A percentile compares a stretch with the other conserved stretches of the same genome.
Evolutionary conservation across 768 basidiomycete genomes (phyloP).

Genomic region (Flagelloscypha sp.): DNA sequence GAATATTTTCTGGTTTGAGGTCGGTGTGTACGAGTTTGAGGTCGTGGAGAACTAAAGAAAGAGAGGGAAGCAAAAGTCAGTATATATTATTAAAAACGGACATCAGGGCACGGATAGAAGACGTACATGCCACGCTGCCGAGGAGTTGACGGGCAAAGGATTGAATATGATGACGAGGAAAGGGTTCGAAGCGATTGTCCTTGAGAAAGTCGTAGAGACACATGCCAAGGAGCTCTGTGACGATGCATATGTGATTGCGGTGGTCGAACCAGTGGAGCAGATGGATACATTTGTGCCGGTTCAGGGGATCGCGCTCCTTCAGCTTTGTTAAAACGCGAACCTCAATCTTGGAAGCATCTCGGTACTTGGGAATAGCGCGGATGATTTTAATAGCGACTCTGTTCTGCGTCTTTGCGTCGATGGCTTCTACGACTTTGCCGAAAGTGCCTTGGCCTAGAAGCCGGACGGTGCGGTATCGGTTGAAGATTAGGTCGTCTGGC

Average conservation of each 20-base stretch:
- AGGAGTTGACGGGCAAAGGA: conserved; percentile 89
- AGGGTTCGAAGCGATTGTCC: conserved; percentile 94
- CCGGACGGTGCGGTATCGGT: conserved; percentile 84
- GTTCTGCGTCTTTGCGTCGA: conserved; percentile 66
- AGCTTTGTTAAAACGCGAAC: conserved; percentile 90
- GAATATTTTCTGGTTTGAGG: conserved; percentile 97
- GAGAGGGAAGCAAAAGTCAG: conserved; percentile 9
- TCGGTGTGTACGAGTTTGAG: conserved; percentile 93
- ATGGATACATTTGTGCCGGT: conserved; percentile 95
- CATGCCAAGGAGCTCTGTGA: conserved; percentile 92
- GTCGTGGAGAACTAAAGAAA: conserved; percentile 90
- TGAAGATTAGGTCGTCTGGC: conserved; percentile 80
- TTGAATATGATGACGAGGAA: conserved; percentile 94
- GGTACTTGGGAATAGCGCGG: conserved; percentile 95
- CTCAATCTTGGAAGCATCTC: conserved; percentile 98
- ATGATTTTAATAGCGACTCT: conserved; percentile 98
- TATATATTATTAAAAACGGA: conserved; percentile 3
- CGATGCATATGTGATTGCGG: conserved; percentile 94
- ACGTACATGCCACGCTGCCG: conserved; percentile 89
- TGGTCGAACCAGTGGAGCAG: conserved; percentile 92
- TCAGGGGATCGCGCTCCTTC: conserved; percentile 79
- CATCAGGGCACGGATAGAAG: conserved; percentile 3
- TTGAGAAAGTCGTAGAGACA: conserved; percentile 99
- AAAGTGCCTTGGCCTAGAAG: conserved; percentile 96
- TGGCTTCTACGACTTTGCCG: conserved; percentile 94